These are phyloP conservation scores for Hypoxylon sp. DNA, from an alignment of 2,329 filamentous ascomycete species.

Conservation along the genomic window DNA sequence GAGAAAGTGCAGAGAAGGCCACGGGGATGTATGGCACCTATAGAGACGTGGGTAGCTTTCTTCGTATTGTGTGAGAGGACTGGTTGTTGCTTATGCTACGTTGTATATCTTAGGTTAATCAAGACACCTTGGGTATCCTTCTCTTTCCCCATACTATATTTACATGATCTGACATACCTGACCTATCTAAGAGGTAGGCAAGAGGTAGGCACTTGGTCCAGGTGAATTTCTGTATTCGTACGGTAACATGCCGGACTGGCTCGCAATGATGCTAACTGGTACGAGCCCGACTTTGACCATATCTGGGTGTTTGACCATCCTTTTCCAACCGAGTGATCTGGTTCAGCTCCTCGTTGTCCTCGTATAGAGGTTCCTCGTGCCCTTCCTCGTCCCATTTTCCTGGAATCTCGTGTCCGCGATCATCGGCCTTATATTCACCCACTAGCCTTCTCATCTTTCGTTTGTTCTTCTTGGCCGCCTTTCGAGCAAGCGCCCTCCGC, in stretches of 20 bases:
- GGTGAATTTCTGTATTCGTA: constrained; percentile 11
- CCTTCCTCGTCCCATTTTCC: constrained; percentile 48
- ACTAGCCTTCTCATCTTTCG: constrained; percentile 37
- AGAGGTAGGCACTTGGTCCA: no score
- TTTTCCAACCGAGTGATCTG: constrained; percentile 20
- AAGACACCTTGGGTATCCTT: not conserved
- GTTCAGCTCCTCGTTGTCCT: constrained; percentile 37
- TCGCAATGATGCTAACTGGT: not conserved
- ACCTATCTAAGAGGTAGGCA: no score
- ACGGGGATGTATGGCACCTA: no score
- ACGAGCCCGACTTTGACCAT: not conserved
- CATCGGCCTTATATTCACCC: constrained; percentile 22
- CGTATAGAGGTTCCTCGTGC: constrained; percentile 48
- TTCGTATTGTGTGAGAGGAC: not conserved
- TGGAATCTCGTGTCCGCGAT: constrained; percentile 32
- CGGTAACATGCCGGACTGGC: not conserved
- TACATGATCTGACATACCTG: constrained; percentile 17
- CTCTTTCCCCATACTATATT: constrained; percentile 7
- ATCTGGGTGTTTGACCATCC: not conserved
- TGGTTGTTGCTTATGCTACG: not conserved
- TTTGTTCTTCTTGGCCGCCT: constrained; percentile 25
- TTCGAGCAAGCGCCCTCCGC: constrained; percentile 44
- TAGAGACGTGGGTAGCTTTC: not conserved
- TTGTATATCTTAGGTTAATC: not conserved
- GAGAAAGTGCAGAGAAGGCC: no score